Evolutionary conservation across 495 filamentous ascomycete species (phyloP), one percentile per base, ranked within the genome.

Genomic region (Aspergillus conjunctus): DNA sequence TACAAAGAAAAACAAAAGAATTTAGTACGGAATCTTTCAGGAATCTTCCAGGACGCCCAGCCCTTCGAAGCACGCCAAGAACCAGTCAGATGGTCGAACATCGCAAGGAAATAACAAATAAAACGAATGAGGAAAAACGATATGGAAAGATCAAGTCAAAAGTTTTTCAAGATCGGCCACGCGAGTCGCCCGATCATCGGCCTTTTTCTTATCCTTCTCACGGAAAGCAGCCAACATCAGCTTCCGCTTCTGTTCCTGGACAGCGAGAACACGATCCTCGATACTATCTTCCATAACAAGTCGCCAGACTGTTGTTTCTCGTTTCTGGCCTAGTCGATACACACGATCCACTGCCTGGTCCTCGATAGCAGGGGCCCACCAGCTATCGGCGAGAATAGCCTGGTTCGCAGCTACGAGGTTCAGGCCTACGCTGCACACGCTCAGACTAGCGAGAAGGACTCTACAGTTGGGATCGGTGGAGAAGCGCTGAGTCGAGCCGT

Each of bases 281-380:
- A 98, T 86, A 20, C 82, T 91, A 17, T 81, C 85, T 56, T 96
- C 89, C 81, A 97, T 88, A 0, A 97, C 83, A 7, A 97, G 74
- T 56, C 92, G 79, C 82, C 89, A 93, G 6, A 97, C 89, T 1
- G 85, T 91, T 0, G 87, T 89, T 61, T 87, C 83, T 32, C 87
- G 79, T 56, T 80, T 93, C 74, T 98, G 93, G 3, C 93, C 93
- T 0, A 97, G 82, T 4, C 93, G 81, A 62, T 97, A 91, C 17
- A 97, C 93, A 1, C 93, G 87, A 68, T 98, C 93, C 3, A 97
- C 83, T 26, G 93, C 93, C 67, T 98, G 93, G 66, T 96, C 92
- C 71, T 98, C 93, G 59, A 96, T 93, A 0, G 91, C 92, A 0
- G 92, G 91, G 3, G 92, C 91, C 91, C 93, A 97, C 93, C 91